Percentiles rank a stretch among this genome's conserved stretches.
Evolutionary conservation across 371 early-diverging fungal species (phyloP).

Genomic region (Dichotomocladium elegans): DNA sequence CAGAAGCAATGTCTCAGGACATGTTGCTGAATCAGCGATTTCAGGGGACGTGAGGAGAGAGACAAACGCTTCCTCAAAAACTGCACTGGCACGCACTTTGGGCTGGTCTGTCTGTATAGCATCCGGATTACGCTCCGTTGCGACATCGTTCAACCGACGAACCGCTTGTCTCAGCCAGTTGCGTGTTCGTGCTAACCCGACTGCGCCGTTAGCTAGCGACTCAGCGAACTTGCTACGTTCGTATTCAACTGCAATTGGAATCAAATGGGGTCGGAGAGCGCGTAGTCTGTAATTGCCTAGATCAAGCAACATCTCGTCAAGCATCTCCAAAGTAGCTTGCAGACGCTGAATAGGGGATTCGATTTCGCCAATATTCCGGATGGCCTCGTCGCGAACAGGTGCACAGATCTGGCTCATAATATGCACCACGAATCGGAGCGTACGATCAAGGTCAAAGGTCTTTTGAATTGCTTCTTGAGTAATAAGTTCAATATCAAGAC

Average conservation of each 20-base stretch:
- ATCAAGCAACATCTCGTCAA: constrained; percentile 75
- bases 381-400: constrained; percentile 66
- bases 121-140: constrained; percentile 63
- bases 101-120: constrained; percentile 34
- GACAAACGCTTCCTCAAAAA: constrained; percentile 65
- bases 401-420: constrained; percentile 71
- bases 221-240: constrained; percentile 63
- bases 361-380: constrained; percentile 29
- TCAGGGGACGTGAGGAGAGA: constrained; percentile 42
- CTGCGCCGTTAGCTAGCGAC: constrained; percentile 29
- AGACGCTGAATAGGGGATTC: constrained; percentile 35
- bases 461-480: constrained; percentile 49
- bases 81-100: constrained; percentile 3
- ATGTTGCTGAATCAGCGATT: constrained; percentile 3
- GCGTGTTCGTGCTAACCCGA: constrained; percentile 47
- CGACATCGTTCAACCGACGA: constrained; percentile 27
- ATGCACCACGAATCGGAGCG: constrained; percentile 39
- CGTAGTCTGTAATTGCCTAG: constrained; percentile 66
- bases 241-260: constrained; percentile 65
- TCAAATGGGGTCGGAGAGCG: constrained; percentile 60
- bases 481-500: constrained; percentile 56
- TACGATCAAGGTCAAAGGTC: constrained; percentile 41
- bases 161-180: constrained; percentile 53
- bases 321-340: constrained; percentile 43
- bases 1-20: constrained; percentile 70